phyloP scores from a whole-genome alignment of 495 filamentous ascomycete genomes.

The Aspergillus nanangensis region DNA sequence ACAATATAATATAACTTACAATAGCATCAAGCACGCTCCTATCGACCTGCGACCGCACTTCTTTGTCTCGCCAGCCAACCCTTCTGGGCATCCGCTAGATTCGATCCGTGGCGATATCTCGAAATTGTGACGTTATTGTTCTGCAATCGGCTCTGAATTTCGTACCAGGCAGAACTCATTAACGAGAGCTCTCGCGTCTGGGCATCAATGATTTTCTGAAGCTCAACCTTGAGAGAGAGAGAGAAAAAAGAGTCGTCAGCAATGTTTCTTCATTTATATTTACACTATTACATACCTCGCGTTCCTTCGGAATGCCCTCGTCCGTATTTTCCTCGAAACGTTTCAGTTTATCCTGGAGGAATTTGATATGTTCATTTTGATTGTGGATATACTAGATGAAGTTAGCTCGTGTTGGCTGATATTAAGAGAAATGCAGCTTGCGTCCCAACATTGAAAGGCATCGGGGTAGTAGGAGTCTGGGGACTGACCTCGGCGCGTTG shows the following conservation, averaged over 20 bases:
- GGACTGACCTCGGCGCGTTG: constrained; percentile 45
- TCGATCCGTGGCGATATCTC: constrained; percentile 45
- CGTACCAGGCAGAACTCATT: constrained; percentile 89
- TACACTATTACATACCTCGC: no score
- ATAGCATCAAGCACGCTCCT: neutral
- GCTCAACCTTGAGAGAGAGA: constrained; percentile 51
- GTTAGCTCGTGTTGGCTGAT: neutral
- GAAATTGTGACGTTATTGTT: constrained; percentile 74
- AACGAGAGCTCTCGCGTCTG: constrained; percentile 74
- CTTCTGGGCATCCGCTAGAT: constrained; percentile 70
- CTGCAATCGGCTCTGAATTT: constrained; percentile 77
- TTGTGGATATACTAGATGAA: constrained; percentile 53
- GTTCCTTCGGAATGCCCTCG: constrained; percentile 43
- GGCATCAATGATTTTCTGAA: constrained; percentile 62
- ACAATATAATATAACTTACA: constrained; percentile 1
- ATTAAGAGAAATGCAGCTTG: neutral
- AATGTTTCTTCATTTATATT: no score
- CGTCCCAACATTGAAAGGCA: neutral
- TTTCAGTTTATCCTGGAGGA: constrained; percentile 52
- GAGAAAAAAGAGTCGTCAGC: no score
- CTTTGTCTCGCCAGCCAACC: constrained; percentile 93
- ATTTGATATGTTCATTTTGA: constrained; percentile 56
- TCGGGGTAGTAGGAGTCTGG: neutral
- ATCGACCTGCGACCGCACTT: constrained; percentile 55
- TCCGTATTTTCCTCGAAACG: constrained; percentile 43